phyloP scores from a whole-genome alignment of 805 yeast genomes.

The Wickerhamomyces ciferrii region DNA sequence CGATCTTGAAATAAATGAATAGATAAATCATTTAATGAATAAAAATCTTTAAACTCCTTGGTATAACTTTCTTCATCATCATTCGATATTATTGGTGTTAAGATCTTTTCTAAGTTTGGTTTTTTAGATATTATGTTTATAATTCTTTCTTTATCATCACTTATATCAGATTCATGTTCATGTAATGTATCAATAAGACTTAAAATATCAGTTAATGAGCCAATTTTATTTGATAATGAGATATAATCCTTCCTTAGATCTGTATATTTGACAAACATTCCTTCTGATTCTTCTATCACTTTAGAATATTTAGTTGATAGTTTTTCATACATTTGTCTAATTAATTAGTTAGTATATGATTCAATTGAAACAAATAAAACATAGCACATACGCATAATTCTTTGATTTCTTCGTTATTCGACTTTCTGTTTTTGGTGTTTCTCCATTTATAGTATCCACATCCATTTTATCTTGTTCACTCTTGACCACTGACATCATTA shows the following conservation, averaged over 20 bases:
- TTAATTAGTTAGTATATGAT: neutral
- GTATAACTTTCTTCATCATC: neutral
- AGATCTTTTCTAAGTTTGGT: neutral
- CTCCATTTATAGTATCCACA: neutral
- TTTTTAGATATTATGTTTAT: neutral
- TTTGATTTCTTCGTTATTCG: neutral
- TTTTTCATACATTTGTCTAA: neutral
- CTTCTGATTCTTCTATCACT: neutral
- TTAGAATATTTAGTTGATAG: neutral
- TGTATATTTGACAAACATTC: neutral
- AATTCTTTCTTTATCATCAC: neutral
- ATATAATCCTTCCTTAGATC: neutral
- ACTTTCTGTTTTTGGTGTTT: neutral
- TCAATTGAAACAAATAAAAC: no score
- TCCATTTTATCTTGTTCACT: neutral
- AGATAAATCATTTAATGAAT: neutral
- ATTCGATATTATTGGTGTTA: neutral
- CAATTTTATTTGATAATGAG: neutral
- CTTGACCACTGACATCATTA: neutral
- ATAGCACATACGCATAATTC: neutral
- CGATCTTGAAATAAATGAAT: neutral
- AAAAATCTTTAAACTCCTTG: neutral
- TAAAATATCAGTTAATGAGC: neutral
- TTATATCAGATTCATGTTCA: neutral
- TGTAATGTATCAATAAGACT: neutral